phyloP scores from a whole-genome alignment of 805 yeast species.

The Myxozyma kluyveri region DNA sequence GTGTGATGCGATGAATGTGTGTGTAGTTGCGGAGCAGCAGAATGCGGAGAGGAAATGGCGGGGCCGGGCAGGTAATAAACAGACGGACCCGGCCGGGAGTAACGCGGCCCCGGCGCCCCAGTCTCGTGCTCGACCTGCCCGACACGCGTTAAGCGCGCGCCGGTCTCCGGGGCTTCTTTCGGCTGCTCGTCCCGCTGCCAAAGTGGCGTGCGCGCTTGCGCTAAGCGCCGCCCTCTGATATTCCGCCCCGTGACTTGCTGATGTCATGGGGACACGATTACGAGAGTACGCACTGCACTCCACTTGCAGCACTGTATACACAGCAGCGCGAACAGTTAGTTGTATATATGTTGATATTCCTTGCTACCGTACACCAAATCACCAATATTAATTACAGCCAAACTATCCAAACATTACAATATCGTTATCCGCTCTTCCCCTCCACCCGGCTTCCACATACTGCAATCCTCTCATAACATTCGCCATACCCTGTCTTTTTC shows the following conservation, averaged over 20 bases:
- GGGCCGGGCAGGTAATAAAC: background rate
- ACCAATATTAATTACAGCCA: background rate
- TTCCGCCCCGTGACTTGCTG: too few relatives aligned
- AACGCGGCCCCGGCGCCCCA: background rate
- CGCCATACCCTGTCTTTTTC: conserved; percentile 28
- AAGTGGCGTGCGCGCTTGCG: background rate
- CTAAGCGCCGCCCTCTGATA: background rate
- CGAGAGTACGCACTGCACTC: too few relatives aligned
- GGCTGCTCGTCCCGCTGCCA: background rate
- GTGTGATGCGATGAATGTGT: background rate
- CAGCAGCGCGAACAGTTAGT: too few relatives aligned
- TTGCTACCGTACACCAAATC: background rate
- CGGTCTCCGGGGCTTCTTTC: background rate
- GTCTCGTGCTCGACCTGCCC: background rate
- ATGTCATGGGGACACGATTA: too few relatives aligned
- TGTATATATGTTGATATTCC: too few relatives aligned
- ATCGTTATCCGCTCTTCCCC: conserved; percentile 10
- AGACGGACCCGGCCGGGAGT: background rate
- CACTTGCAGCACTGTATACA: too few relatives aligned
- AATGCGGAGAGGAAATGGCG: background rate
- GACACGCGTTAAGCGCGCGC: background rate
- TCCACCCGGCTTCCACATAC: conserved; percentile 24
- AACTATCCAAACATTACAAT: conserved; percentile 21
- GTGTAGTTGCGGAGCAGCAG: background rate
- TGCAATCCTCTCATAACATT: conserved; percentile 24